Conservation (phyloP, 176 grass and related monocot genomes). For the Carex kokanica region DNA sequence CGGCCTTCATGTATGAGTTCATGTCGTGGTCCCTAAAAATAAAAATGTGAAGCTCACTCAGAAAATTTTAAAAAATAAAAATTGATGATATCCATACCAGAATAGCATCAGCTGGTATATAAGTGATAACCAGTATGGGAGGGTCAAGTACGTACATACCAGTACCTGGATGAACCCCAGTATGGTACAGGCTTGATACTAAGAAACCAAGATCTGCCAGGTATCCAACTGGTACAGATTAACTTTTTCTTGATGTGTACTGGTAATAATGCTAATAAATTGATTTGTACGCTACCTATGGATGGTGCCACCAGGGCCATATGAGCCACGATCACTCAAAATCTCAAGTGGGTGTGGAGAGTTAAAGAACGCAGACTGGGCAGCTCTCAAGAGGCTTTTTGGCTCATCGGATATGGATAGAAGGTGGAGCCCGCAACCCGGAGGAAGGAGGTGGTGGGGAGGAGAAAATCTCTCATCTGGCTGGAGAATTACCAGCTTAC, state of each 20-base stretch:
- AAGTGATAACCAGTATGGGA: background rate
- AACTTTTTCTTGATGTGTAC: background rate
- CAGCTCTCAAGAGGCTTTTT: slow-evolving; percentile 40
- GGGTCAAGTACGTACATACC: background rate
- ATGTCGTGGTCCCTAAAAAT: slow-evolving; percentile 67
- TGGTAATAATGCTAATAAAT: background rate
- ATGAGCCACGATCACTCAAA: slow-evolving; percentile 62
- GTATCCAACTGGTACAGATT: background rate
- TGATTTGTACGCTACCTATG: slow-evolving; percentile 24
- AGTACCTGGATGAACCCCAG: background rate
- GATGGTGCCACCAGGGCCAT: slow-evolving; percentile 62
- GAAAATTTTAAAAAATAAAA: background rate
- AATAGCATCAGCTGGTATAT: background rate
- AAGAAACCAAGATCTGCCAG: background rate
- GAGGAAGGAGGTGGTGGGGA: slow-evolving; percentile 78
- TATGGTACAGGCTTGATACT: background rate
- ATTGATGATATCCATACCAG: background rate
- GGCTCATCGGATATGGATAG: slow-evolving; percentile 33
- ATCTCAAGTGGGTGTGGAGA: slow-evolving; percentile 90
- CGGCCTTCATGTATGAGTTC: slow-evolving; percentile 65
- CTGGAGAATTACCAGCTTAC: slow-evolving; percentile 78
- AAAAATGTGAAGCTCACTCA: background rate
- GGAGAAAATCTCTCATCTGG: slow-evolving; percentile 76
- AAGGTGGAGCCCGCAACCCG: slow-evolving; percentile 61
- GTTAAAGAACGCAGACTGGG: slow-evolving; percentile 74